Evolutionary conservation across 257 asterid genomes (phyloP).

Genomic region (Solanum bulbocastanum): DNA sequence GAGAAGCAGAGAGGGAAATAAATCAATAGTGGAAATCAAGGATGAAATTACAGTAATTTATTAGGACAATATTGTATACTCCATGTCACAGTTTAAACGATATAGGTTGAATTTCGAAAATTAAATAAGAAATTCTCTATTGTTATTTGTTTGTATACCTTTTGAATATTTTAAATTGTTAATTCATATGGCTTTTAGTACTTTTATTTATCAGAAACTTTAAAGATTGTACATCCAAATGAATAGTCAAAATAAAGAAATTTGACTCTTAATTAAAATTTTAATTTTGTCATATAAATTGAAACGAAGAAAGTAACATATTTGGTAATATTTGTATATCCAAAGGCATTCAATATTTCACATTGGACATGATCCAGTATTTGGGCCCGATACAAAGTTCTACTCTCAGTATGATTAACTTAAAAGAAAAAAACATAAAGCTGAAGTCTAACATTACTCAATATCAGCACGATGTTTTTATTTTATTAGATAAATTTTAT

Average conservation of each 20-base stretch:
- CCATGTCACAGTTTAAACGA: background rate
- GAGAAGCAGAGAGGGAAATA: slow-evolving; percentile 22
- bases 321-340: background rate
- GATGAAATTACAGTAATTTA: slow-evolving; percentile 17
- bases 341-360: background rate
- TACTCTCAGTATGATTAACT: background rate
- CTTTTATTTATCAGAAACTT: background rate
- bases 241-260: background rate
- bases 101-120: background rate
- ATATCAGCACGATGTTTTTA: too few species aligned
- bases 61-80: background rate
- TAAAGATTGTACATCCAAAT: background rate
- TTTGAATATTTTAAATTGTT: background rate
- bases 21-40: slow-evolving; percentile 1
- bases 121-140: background rate
- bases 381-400: background rate
- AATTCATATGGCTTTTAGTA: background rate
- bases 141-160: accelerated
- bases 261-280: background rate
- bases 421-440: background rate
- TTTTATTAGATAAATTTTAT: too few species aligned
- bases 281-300: background rate
- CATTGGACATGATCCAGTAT: background rate
- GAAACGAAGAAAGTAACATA: background rate
- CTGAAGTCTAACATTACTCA: background rate